These are phyloP conservation scores for Solanum corneliomulleri DNA, from an alignment of 257 asterid species.

Conservation along the genomic window DNA sequence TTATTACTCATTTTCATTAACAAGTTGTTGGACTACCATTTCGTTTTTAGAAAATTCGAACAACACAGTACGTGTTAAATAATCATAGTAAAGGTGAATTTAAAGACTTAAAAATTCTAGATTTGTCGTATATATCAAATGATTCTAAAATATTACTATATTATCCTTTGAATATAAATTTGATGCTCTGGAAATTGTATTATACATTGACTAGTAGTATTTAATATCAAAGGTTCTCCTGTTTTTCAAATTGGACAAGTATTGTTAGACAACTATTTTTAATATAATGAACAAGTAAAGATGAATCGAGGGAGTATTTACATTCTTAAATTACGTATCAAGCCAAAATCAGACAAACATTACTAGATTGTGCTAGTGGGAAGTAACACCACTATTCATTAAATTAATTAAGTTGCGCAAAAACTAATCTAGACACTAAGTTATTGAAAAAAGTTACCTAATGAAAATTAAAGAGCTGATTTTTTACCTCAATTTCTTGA, in stretches of 20 bases:
- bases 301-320: no score
- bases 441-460: neutral
- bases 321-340: neutral
- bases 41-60: neutral
- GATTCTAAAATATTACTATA: no score
- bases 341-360: neutral
- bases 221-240: no score
- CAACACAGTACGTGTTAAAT: no score
- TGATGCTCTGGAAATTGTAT: no score
- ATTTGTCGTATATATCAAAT: neutral
- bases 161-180: no score
- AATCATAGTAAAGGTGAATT: neutral
- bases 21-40: neutral
- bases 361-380: neutral
- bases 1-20: neutral
- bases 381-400: neutral
- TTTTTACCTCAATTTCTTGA: conserved; percentile 2
- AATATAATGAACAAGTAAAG: no score
- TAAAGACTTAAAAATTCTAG: neutral
- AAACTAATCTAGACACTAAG: neutral
- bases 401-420: neutral
- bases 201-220: no score
- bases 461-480: neutral
- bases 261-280: no score
- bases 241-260: no score